phyloP scores from a whole-genome alignment of 2,329 filamentous ascomycete species.

The Metarhizium humberi region DNA sequence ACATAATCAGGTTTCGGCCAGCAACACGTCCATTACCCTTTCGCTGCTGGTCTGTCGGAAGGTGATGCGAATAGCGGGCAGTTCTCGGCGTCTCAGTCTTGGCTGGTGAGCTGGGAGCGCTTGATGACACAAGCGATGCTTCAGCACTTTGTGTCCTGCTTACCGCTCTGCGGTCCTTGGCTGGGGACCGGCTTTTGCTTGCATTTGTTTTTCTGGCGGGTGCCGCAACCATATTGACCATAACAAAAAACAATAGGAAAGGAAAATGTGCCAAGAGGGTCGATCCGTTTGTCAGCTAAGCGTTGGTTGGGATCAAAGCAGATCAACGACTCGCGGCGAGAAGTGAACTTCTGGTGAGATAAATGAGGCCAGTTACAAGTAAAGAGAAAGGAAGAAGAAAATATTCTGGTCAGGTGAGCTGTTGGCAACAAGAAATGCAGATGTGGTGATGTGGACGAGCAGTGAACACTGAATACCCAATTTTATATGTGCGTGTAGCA shows the following conservation, averaged over 20 bases:
- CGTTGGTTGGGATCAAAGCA: neutral
- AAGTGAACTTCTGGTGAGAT: neutral
- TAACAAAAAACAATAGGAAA: neutral
- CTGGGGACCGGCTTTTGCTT: constrained; percentile 11
- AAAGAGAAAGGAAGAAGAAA: neutral
- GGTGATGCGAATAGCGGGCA: constrained; percentile 13
- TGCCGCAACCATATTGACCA: constrained; percentile 6
- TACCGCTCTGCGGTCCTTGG: constrained; percentile 5
- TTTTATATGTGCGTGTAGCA: neutral
- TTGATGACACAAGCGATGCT: constrained; percentile 2
- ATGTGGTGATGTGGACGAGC: neutral
- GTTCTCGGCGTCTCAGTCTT: constrained; percentile 7
- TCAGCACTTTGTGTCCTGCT: constrained; percentile 7
- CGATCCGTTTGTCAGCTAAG: neutral
- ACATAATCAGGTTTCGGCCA: constrained; percentile 31
- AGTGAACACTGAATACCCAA: neutral
- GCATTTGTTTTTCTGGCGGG: constrained; percentile 6
- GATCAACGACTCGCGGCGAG: neutral
- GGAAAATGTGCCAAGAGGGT: neutral
- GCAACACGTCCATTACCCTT: constrained; percentile 18
- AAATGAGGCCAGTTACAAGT: neutral
- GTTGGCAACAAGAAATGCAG: neutral
- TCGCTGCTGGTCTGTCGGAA: constrained; percentile 16
- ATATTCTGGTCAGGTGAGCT: neutral
- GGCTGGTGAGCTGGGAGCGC: constrained; percentile 3